Conservation (phyloP, 495 filamentous ascomycete species). For the Xylaria sp. region DNA sequence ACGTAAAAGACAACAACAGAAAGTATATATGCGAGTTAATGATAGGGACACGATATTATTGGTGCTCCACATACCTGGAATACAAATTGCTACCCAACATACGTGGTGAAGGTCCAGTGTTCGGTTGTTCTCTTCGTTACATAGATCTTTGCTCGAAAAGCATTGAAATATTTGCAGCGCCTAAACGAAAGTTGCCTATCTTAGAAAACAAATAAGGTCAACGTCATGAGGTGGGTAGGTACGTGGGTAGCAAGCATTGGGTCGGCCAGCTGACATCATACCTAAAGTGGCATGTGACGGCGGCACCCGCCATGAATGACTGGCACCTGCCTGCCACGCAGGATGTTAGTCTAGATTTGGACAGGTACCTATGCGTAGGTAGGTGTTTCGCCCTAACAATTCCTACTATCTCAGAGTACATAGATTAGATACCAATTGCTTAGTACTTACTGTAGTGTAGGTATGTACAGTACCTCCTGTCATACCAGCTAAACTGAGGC, state of each 20-base stretch:
- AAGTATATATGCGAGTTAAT: neutral
- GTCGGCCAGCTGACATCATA: constrained; percentile 40
- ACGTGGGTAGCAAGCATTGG: constrained; percentile 15
- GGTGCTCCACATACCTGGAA: neutral
- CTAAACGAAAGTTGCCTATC: neutral
- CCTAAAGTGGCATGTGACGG: constrained; percentile 40
- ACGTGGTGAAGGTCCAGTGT: neutral
- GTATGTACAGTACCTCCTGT: constrained; percentile 24
- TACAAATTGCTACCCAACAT: neutral
- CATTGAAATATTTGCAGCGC: neutral
- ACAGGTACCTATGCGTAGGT: neutral
- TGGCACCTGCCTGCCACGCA: constrained; percentile 30
- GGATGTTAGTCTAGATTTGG: neutral
- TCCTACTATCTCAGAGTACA: no score
- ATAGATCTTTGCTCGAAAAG: neutral
- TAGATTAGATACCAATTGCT: no score
- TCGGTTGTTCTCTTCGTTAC: neutral
- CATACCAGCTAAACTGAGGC: neutral
- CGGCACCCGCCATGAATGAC: constrained; percentile 29
- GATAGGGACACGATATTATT: neutral
- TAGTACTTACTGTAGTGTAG: no score
- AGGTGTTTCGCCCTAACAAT: constrained; percentile 20
- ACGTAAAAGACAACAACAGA: neutral
- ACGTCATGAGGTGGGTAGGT: constrained; percentile 6
- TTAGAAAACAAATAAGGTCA: neutral